Conservation (phyloP, 805 yeast species). For the Metschnikowia koreensis region DNA sequence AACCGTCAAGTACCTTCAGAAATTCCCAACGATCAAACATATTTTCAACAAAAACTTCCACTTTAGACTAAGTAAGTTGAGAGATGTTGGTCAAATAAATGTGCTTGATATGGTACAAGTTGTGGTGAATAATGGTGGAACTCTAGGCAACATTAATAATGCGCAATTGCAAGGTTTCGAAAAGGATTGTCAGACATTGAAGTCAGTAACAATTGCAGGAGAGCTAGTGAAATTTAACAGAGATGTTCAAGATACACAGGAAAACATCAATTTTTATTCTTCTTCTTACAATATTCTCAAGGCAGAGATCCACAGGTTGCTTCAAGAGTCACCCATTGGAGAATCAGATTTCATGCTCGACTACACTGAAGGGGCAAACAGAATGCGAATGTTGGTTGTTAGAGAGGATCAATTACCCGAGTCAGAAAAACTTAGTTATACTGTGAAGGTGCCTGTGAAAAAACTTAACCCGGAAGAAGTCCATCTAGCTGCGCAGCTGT, state of each 20-base stretch:
- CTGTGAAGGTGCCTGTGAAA: conserved; percentile 38
- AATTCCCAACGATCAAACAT: conserved; percentile 29
- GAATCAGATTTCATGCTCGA: conserved; percentile 51
- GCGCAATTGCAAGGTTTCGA: conserved; percentile 34
- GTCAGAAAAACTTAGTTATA: conserved; percentile 43
- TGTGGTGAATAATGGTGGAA: conserved; percentile 37
- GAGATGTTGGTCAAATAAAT: conserved; percentile 13
- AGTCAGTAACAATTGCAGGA: conserved; percentile 34
- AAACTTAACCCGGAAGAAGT: conserved; percentile 19
- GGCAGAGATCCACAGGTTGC: conserved; percentile 39
- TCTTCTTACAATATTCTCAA: conserved; percentile 49
- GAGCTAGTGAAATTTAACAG: conserved; percentile 53
- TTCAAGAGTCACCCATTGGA: conserved; percentile 13
- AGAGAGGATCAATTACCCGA: conserved; percentile 50
- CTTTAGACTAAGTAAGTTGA: conserved; percentile 20
- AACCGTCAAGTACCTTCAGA: conserved; percentile 26
- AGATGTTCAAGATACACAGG: conserved; percentile 62
- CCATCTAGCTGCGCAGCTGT: conserved; percentile 19
- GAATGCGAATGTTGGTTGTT: conserved; percentile 63
- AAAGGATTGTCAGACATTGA: conserved; percentile 35
- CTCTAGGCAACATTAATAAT: conserved; percentile 30
- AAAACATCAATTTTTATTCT: conserved; percentile 50
- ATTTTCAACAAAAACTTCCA: conserved; percentile 27
- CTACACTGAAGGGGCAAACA: conserved; percentile 63
- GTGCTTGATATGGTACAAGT: conserved; percentile 32